These are phyloP conservation scores for Escallonia rubra DNA, from an alignment of 129 eudicot species.

Conservation along the genomic window DNA sequence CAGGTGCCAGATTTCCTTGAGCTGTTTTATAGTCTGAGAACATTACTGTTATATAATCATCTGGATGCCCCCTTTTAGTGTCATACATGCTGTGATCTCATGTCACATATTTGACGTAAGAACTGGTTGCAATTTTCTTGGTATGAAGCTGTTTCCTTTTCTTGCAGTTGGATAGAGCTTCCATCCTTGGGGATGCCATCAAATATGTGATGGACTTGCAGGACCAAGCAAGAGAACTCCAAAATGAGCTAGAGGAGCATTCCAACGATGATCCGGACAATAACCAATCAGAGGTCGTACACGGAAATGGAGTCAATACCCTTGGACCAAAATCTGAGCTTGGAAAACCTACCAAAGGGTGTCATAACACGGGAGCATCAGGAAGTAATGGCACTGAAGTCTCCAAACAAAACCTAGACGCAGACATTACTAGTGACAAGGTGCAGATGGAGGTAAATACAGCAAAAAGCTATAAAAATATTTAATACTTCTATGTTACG, in stretches of 20 bases:
- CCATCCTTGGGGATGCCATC: conserved; percentile 90
- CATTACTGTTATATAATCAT: too few species aligned
- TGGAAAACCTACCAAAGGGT: conserved; percentile 30
- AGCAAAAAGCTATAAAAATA: too few species aligned
- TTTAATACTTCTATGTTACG: too few species aligned
- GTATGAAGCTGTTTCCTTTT: not conserved
- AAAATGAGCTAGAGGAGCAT: conserved; percentile 72
- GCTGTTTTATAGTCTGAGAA: too few species aligned
- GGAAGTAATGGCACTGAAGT: conserved; percentile 20
- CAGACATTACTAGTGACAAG: conserved; percentile 41
- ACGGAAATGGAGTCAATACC: conserved; percentile 28
- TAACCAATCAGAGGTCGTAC: conserved; percentile 38
- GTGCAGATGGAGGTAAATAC: conserved; percentile 87
- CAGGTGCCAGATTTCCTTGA: too few species aligned
- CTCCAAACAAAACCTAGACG: conserved; percentile 37
- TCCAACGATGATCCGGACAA: conserved; percentile 61
- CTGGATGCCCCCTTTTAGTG: too few species aligned
- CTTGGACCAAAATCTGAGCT: conserved; percentile 31
- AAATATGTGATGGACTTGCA: conserved; percentile 81
- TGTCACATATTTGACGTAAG: too few species aligned
- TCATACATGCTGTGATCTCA: too few species aligned
- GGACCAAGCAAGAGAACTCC: conserved; percentile 65
- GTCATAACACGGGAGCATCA: conserved; percentile 33
- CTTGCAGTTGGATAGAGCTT: conserved; percentile 73
- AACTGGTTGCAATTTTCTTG: not conserved